Conservation (phyloP, 1,284 basidiomycete species). For the Tetrapyrgos nigripes region DNA sequence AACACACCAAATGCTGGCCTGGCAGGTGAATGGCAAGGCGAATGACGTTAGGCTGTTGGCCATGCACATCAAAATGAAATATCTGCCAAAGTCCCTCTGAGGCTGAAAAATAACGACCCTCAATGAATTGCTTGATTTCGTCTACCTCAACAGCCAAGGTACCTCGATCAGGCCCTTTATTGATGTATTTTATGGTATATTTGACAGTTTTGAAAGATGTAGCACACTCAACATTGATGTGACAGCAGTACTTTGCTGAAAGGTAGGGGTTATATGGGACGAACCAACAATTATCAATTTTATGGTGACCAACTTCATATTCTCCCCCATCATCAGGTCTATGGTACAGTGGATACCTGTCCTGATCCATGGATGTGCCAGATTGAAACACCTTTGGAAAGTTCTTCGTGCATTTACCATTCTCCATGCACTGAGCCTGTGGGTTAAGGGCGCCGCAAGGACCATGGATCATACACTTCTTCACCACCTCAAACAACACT, state of each 20-base stretch:
- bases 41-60: conserved; percentile 40
- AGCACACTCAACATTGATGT: conserved; percentile 39
- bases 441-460: conserved; percentile 44
- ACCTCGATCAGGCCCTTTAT: conserved; percentile 50
- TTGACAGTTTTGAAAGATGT: conserved; percentile 40
- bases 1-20: conserved; percentile 42
- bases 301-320: conserved; percentile 25
- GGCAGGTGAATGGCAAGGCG: conserved; percentile 45
- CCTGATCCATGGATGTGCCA: too few relatives aligned
- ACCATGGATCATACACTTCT: conserved; percentile 52
- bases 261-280: too few relatives aligned
- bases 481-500: conserved; percentile 38
- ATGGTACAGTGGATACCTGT: conserved; percentile 45
- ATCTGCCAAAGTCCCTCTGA: conserved; percentile 37
- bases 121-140: conserved; percentile 37
- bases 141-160: conserved; percentile 36
- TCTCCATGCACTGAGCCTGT: conserved; percentile 41
- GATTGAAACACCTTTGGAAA: too few relatives aligned
- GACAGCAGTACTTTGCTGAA: conserved; percentile 28
- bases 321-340: conserved; percentile 38
- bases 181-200: conserved; percentile 54
- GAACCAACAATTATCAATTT: conserved; percentile 36
- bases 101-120: conserved; percentile 38
- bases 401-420: too few relatives aligned
- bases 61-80: conserved; percentile 38